phyloP scores from a whole-genome alignment of 2,329 filamentous ascomycete genomes.

The Cladosporium sp. region DNA sequence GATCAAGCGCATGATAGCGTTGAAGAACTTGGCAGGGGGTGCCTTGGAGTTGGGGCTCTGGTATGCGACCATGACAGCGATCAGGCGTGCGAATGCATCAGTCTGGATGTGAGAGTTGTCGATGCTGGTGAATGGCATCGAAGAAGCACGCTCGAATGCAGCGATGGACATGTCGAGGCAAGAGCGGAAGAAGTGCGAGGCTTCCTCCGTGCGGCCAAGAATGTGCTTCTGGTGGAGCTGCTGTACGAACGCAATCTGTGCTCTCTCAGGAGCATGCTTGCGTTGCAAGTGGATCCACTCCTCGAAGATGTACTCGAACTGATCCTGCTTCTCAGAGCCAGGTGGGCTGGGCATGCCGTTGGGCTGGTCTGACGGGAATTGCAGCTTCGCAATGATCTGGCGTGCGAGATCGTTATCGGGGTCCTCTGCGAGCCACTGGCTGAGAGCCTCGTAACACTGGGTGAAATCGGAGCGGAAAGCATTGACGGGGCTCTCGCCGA shows the following conservation, averaged over 20 bases:
- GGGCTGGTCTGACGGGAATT: constrained; percentile 58
- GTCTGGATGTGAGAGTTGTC: constrained; percentile 64
- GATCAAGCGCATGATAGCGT: constrained; percentile 50
- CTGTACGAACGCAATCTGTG: constrained; percentile 73
- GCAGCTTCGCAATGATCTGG: constrained; percentile 68
- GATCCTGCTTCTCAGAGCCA: constrained; percentile 65
- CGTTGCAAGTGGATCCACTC: constrained; percentile 90
- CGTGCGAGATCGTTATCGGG: constrained; percentile 65
- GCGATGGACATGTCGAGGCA: constrained; percentile 78
- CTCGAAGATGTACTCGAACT: constrained; percentile 92
- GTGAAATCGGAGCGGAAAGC: constrained; percentile 79
- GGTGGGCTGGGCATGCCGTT: constrained; percentile 58
- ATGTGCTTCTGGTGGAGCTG: constrained; percentile 76
- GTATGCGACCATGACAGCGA: constrained; percentile 73
- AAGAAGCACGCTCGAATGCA: constrained; percentile 71
- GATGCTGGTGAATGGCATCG: constrained; percentile 59
- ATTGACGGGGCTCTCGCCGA: constrained; percentile 74
- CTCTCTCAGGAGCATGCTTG: constrained; percentile 71
- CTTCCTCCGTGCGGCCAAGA: constrained; percentile 72
- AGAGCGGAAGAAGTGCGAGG: constrained; percentile 75
- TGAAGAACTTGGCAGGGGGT: constrained; percentile 16
- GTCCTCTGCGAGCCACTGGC: constrained; percentile 77
- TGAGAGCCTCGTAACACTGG: constrained; percentile 76
- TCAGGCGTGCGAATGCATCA: constrained; percentile 80
- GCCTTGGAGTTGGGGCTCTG: constrained; percentile 47